Conservation (phyloP, 1,284 basidiomycete genomes). For the Pyrrhoderma lamaoense region DNA sequence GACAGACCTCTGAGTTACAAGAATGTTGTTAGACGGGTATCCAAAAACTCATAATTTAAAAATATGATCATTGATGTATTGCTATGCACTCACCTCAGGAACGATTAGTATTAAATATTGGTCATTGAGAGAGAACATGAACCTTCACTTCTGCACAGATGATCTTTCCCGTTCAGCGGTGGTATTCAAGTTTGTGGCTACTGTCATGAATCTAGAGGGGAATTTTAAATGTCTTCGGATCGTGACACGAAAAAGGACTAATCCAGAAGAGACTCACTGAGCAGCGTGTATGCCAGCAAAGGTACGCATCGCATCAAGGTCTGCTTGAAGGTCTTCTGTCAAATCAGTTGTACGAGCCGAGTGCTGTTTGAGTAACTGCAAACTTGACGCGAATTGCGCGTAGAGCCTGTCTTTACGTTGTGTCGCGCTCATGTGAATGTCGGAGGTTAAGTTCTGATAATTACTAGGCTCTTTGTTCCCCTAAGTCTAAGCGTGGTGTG, state of each 20-base stretch:
- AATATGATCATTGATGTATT: too few species aligned
- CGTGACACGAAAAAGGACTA: neutral
- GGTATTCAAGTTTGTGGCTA: conserved; percentile 6
- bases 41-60: too few species aligned
- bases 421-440: conserved; percentile 58
- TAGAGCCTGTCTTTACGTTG: conserved; percentile 70
- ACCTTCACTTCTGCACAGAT: too few species aligned
- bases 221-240: neutral
- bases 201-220: conserved; percentile 13
- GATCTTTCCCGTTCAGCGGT: too few species aligned
- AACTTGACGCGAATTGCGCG: conserved; percentile 53
- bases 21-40: too few species aligned
- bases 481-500: too few species aligned
- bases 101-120: too few species aligned
- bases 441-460: too few species aligned
- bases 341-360: conserved; percentile 61
- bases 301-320: conserved; percentile 63
- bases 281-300: conserved; percentile 67
- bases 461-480: too few species aligned
- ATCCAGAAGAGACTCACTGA: conserved; percentile 41
- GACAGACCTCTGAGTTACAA: too few species aligned
- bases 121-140: too few species aligned
- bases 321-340: conserved; percentile 61
- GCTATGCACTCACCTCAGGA: too few species aligned
- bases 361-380: conserved; percentile 53